Evolutionary conservation across 345 rosid genomes (phyloP), one percentile per base, ranked within the genome.

Genomic region (Cardamine chenopodiifolia): DNA sequence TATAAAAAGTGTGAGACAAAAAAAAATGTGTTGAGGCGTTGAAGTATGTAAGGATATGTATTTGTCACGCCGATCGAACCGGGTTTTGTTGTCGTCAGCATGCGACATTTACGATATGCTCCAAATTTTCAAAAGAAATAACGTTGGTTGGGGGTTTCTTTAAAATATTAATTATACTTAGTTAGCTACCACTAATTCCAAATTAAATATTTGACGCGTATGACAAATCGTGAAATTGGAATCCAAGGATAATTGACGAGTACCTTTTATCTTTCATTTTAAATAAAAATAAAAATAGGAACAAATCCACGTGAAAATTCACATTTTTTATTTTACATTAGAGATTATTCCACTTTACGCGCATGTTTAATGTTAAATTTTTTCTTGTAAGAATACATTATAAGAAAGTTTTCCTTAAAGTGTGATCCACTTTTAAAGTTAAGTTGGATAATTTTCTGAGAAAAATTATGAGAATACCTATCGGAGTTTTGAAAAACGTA

Each of bases 1-100:
- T 66, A 34, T 66, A 35, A 20, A 73, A 39, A n/a, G n/a, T n/a
- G n/a, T n/a, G n/a, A 40, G 61, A 48, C 53, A 74, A 34, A 40
- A 42, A 62, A 1, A 25, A 39, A 17, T 39, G 70, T 2, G 59
- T 56, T 23, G 20, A 74, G 68, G 55, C 45, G 68, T 62, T 42
- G 0, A 52, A 50, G 40, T 73, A 45, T 12, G 8, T 15, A 56
- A 60, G 62, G 67, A 53, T 28, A 28, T 50, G 67, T 67, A 37
- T 18, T 48, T 52, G 73, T 74, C 53, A 66, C 25, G 68, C 61
- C 17, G 12, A 35, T 35, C 34, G 45, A 59, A 75, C 73, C 48
- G 61, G 47, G 39, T 8, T 66, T 25, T 37, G 4, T 19, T 58
- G n/a, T 19, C 67, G 67, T 74, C 61, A 66, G 31, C 63, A 15